Base-by-base conservation (phyloP, 1,284 basidiomycete species). In the Porodaedalea pini region DNA sequence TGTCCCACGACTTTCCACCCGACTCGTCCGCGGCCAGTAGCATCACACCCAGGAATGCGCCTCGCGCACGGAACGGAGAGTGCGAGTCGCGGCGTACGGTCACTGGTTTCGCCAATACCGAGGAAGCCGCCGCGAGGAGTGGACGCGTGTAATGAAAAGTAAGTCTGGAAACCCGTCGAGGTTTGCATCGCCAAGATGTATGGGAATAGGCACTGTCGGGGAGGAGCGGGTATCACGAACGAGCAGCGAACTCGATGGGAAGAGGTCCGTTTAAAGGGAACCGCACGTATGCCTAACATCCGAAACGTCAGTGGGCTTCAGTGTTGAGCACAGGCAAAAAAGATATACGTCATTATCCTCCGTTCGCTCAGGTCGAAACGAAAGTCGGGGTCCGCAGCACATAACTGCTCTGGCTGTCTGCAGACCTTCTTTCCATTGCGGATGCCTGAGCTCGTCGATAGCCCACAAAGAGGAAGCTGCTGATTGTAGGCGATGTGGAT, bases 131-230 rank as follows among this genome's bases (percentile, higher is more conserved):
- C 69, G 34, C 64, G 51, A 5, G 67, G 52, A 7, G 70, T 63
- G 15, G 76, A 72, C 1, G 76, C 79, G 0, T n/a, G 82, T 69
- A n/a, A 94, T 83, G 4, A 88, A 65, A 2, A 98, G 74, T 6
- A 98, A 67, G 65, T 99, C 97, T 0, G 97, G 95, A 73, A 92
- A 98, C 0, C 97, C 97, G 68, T 99, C 95, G 36, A 96, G 79
- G 70, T 98, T 92, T 58, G 82, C 88, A 72, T 99, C 97, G 40
- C 95, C 97, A 0, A 95, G 73, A 58, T 87, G 88, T 40, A 98
- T 71, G 0, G 91, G 78, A 4, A 94, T 72, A 0, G 95, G 94
- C 2, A 95, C 69, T 0, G 83, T 66, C 0, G 88, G 86, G 0
- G 71, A 72, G 56, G 79, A 73, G 4, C 83, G 79, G 45, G 79